Evolutionary conservation across 2,329 filamentous ascomycete genomes (phyloP).

Genomic region (Pseudofabraea citricarpa): DNA sequence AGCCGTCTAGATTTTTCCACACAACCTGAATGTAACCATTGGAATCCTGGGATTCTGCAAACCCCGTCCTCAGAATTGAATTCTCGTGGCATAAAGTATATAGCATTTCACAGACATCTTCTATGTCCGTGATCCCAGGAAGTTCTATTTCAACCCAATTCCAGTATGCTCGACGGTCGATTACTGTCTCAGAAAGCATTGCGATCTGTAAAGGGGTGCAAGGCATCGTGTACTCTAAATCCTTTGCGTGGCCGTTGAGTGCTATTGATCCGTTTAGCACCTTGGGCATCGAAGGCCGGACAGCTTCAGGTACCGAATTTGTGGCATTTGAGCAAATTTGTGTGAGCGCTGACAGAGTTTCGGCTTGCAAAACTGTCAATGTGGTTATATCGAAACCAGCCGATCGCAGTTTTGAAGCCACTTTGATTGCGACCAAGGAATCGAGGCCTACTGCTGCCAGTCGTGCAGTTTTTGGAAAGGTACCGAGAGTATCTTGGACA

Average conservation of each 20-base stretch:
- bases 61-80: constrained; percentile 70
- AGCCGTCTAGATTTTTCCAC: constrained; percentile 46
- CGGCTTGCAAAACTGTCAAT: constrained; percentile 55
- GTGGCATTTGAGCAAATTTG: too few species aligned
- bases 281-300: too few species aligned
- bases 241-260: constrained; percentile 28
- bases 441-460: constrained; percentile 58
- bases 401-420: constrained; percentile 60
- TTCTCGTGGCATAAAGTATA: constrained; percentile 47
- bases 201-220: constrained; percentile 73
- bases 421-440: constrained; percentile 56
- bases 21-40: constrained; percentile 57
- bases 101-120: constrained; percentile 45
- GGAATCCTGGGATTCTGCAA: constrained; percentile 44
- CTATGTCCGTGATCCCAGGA: constrained; percentile 22
- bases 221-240: constrained; percentile 42
- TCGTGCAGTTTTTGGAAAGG: constrained; percentile 27
- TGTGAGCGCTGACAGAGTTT: constrained; percentile 37
- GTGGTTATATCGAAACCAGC: constrained; percentile 52
- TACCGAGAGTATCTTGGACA: constrained; percentile 20
- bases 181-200: constrained; percentile 73
- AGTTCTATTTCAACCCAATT: constrained; percentile 67
- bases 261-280: too few species aligned
- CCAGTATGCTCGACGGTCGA: constrained; percentile 60
- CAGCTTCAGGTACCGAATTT: too few species aligned